These are phyloP conservation scores for Glycyrrhiza uralensis DNA, from an alignment of 306 rosid species.

Conservation along the genomic window DNA sequence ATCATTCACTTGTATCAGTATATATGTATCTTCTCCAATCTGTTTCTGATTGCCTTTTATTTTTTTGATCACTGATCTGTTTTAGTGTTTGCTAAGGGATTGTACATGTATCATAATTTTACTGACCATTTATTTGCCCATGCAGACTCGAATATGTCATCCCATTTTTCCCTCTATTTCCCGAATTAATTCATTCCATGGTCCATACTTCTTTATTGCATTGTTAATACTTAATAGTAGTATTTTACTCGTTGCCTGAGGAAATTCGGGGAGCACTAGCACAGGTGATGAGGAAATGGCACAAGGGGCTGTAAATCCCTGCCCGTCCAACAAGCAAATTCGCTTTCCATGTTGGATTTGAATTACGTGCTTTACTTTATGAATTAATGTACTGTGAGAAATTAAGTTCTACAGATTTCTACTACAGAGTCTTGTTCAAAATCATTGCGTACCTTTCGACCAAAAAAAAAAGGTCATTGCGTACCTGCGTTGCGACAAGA, in stretches of 20 bases:
- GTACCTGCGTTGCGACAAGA: too few relatives aligned
- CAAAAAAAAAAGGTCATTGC: too few relatives aligned
- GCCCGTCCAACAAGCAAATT: not conserved
- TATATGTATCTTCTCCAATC: slow-evolving; percentile 34
- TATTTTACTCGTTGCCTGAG: not conserved
- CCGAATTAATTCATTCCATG: not conserved
- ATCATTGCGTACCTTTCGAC: too few relatives aligned
- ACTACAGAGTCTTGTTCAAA: too few relatives aligned
- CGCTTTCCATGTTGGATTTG: not conserved
- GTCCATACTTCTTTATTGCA: not conserved
- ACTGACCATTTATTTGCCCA: slow-evolving; percentile 7
- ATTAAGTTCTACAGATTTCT: too few relatives aligned
- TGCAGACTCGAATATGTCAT: not conserved
- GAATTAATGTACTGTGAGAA: too few relatives aligned
- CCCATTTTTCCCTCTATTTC: not conserved
- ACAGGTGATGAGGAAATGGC: too few relatives aligned
- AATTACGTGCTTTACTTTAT: not conserved
- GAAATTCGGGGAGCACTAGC: too few relatives aligned
- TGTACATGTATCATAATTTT: slow-evolving; percentile 33
- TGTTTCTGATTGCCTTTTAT: slow-evolving; percentile 27
- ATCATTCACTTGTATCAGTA: slow-evolving; percentile 26
- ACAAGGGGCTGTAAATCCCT: too few relatives aligned
- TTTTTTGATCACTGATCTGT: slow-evolving; percentile 10
- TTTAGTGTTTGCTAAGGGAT: slow-evolving; percentile 24
- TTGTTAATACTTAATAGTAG: too few relatives aligned